Evolutionary conservation across 108 stramenopile species (phyloP), one percentile per base, ranked within the genome.

Genomic region (Fistulifera pelliculosa): DNA sequence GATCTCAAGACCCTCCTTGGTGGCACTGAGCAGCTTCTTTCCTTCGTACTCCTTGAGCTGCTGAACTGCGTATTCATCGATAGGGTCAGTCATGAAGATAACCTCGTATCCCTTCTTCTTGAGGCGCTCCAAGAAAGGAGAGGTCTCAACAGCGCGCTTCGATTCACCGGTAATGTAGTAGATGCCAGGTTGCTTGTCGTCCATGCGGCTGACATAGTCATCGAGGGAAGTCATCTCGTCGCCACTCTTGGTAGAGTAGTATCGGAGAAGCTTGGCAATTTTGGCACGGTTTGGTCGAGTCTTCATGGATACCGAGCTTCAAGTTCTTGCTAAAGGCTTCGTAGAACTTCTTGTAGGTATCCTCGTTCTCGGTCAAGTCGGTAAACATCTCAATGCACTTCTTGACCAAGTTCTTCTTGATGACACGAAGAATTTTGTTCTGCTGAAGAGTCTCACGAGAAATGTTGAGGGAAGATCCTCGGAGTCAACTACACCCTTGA

Each of bases 381-480:
- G 80, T 96, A 85, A 99, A 98, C 77, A 99, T 93, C 68, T 98
- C 99, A 64, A 99, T 94, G 63, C 94, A 96, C 80, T 98, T 98
- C 94, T 99, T 99, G 66, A 99, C 94, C 47, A 99, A 69, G 73
- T 99, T 99, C 94, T 99, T 99, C 84, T 92, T 93, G 91, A 99
- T 99, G 71, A 99, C 99, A 56, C 93, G 85, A 31, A 99, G 90
- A 71, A 99, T 98, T 85, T 98, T 98, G 94, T 99, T 99, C 76
- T 99, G 99, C 77, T 99, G 99, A 44, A 99, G 92, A 52, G 97
- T 96, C 78, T 99, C 99, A 79, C 99, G 99, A 47, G 97, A 98
- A 73, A 99, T 99, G 85, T 99, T 99, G 51, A 99, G 89, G 99
- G 99, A 49, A 99, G 77, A 83, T 99, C 99, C 83, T 99, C 99